These are phyloP conservation scores for Deinandra increscens DNA, from an alignment of 129 eudicot genomes.

Conservation along the genomic window DNA sequence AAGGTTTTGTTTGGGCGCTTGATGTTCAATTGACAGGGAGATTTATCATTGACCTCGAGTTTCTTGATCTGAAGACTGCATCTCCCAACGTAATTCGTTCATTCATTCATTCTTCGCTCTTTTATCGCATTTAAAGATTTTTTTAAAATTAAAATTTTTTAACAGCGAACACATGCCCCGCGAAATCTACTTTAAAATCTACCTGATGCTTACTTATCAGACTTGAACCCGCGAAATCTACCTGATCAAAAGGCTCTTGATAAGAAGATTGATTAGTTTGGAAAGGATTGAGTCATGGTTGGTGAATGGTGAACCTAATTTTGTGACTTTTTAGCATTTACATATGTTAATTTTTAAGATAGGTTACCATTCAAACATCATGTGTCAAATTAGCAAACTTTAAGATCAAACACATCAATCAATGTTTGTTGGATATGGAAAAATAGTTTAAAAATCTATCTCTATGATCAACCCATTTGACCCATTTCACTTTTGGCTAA, in stretches of 20 bases:
- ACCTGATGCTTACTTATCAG: too few relatives aligned
- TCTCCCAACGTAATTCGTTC: slow-evolving; percentile 50
- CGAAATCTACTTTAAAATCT: too few relatives aligned
- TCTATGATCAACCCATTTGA: too few relatives aligned
- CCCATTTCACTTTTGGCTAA: too few relatives aligned
- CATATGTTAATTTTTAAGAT: slow-evolving; percentile 12
- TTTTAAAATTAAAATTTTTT: background rate
- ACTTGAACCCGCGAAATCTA: too few relatives aligned
- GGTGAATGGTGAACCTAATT: slow-evolving; percentile 26
- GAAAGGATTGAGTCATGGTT: slow-evolving; percentile 1
- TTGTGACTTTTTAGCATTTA: slow-evolving; percentile 19
- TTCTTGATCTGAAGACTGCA: slow-evolving; percentile 71
- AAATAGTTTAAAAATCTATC: slow-evolving; percentile 6
- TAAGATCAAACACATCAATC: slow-evolving; percentile 20
- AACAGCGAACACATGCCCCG: too few relatives aligned
- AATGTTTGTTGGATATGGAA: slow-evolving; percentile 14
- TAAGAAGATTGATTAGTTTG: background rate
- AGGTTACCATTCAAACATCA: slow-evolving; percentile 2
- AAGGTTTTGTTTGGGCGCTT: slow-evolving; percentile 80
- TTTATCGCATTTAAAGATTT: background rate
- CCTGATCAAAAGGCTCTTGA: too few relatives aligned
- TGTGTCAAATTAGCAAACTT: slow-evolving; percentile 18
- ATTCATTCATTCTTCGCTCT: background rate
- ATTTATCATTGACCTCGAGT: slow-evolving; percentile 90
- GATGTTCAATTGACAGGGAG: slow-evolving; percentile 81